A percentile compares a stretch with the other conserved stretches of the same genome.
Conservation (phyloP, 2,329 filamentous ascomycete species). For the Verticillium tricorpus region DNA sequence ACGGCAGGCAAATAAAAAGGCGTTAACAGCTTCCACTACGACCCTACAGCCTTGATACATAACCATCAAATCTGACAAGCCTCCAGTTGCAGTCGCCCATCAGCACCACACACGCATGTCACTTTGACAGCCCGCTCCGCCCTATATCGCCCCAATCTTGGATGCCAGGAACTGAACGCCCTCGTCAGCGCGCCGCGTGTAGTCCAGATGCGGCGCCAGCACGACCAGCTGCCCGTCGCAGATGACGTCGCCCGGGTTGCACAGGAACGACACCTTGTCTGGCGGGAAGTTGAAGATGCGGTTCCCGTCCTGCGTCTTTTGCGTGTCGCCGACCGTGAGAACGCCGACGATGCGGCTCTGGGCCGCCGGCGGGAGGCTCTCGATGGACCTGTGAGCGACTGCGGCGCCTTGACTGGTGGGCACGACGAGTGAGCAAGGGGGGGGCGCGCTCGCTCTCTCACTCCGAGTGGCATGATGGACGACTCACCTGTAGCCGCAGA, state of each 20-base stretch:
- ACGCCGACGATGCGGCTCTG: slow-evolving; percentile 14
- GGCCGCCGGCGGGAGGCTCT: slow-evolving; percentile 12
- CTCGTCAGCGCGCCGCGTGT: slow-evolving; percentile 26
- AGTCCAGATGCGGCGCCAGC: slow-evolving; percentile 29
- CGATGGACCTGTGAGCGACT: slow-evolving; percentile 18
- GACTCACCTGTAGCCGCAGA: slow-evolving; percentile 28
- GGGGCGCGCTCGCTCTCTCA: no score
- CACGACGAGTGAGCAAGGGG: no score
- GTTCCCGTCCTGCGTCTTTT: slow-evolving; percentile 24
- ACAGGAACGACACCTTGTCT: slow-evolving; percentile 31
- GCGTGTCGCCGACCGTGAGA: slow-evolving; percentile 18
- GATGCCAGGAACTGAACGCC: slow-evolving; percentile 22
- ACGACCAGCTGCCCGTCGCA: slow-evolving; percentile 29
- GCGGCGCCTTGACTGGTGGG: slow-evolving; percentile 25
- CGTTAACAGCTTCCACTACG: no score
- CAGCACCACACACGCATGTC: background rate
- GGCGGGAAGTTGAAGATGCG: slow-evolving; percentile 28
- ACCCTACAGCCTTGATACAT: no score
- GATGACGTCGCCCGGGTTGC: slow-evolving; percentile 31
- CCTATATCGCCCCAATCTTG: slow-evolving; percentile 4
- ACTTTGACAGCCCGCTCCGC: no score
- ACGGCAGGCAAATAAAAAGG: no score
- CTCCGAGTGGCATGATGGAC: background rate
- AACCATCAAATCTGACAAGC: no score
- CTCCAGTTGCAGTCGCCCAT: no score